These are phyloP conservation scores for Odontarrhena argentea DNA, from an alignment of 345 rosid species.

Conservation along the genomic window DNA sequence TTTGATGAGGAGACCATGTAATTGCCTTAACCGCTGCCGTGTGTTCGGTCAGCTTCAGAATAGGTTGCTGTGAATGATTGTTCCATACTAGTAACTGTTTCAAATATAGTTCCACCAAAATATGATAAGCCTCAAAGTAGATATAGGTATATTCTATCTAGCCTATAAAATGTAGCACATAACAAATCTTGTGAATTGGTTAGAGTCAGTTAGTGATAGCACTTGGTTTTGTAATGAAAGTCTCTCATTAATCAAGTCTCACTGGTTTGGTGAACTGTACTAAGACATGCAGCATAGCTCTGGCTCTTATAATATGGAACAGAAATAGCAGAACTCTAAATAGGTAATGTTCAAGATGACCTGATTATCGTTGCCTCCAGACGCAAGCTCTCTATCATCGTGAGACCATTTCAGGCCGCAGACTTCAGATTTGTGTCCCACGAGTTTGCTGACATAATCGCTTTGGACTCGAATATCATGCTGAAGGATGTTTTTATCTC, in stretches of 20 bases:
- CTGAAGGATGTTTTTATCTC: conserved; percentile 89
- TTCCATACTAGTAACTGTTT: conserved; percentile 90
- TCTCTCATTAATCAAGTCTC: no score
- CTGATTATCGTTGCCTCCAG: conserved; percentile 99
- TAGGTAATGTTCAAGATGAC: conserved; percentile 40
- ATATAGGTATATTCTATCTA: background rate
- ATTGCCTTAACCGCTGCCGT: conserved; percentile 99
- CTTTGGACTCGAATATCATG: conserved; percentile 88
- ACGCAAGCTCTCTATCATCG: conserved; percentile 97
- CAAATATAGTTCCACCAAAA: background rate
- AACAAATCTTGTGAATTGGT: background rate
- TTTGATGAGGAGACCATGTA: conserved; percentile 99
- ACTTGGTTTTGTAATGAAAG: background rate
- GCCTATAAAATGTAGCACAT: background rate
- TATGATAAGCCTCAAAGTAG: background rate
- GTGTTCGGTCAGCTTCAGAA: conserved; percentile 76
- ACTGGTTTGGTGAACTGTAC: background rate
- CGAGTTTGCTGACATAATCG: conserved; percentile 71
- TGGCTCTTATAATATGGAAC: background rate
- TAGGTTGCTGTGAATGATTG: conserved; percentile 88
- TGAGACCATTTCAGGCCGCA: conserved; percentile 97
- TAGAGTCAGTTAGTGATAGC: background rate
- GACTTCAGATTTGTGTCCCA: conserved; percentile 97
- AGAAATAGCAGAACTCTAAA: background rate
- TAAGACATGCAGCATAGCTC: background rate